Base-by-base conservation (phyloP, 2,329 filamentous ascomycete genomes). In the Neofusicoccum laricinum region DNA sequence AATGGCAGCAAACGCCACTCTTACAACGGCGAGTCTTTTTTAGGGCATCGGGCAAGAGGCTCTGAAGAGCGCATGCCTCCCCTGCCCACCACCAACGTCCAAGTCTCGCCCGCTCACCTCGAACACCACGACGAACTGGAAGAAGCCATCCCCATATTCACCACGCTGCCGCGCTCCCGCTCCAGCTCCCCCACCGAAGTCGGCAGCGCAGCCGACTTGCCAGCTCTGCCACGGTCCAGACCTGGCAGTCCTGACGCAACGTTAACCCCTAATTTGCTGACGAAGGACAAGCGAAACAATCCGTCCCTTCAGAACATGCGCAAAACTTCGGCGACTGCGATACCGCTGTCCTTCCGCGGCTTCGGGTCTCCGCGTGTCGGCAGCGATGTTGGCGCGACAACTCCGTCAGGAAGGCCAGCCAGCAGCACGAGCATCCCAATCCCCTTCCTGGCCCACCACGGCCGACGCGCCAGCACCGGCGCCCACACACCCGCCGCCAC, bases 1-100 rank as follows among this genome's bases (percentile, higher is more conserved):
- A 51, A 40, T 14, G 48, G 32, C 7, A 30, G 25, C 63, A 66
- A 45, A 25, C 36, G 34, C 41, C 32, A 38, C 53, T 57, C 34
- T 43, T 40, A 50, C 38, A 32, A 48, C 46, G 49, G 59, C 36
- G 48, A 82, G 79, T 83, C 85, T 87, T 88, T 88, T 87, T 87
- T 88, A 88, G 85, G 75, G 73, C 79, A 80, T 78, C 80, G 84
- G 85, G 85, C 83, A 83, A 64, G 61, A 64, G 61, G 61, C 25
- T 30, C 25, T 64, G 61, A 64, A 48, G 46, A 53, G 61, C 61
- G 46, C 17, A 30, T 57, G 34, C 72, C 71, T 78, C 81, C 81
- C 78, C 75, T 76, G 77, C 79, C 78, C 77, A 63, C 55, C 55
- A 32, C 41, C 30, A 30, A 45, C 25, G 75, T 67, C 74, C 73